These are phyloP conservation scores for Monascus purpureus DNA, from an alignment of 495 filamentous ascomycete genomes.

Conservation along the genomic window DNA sequence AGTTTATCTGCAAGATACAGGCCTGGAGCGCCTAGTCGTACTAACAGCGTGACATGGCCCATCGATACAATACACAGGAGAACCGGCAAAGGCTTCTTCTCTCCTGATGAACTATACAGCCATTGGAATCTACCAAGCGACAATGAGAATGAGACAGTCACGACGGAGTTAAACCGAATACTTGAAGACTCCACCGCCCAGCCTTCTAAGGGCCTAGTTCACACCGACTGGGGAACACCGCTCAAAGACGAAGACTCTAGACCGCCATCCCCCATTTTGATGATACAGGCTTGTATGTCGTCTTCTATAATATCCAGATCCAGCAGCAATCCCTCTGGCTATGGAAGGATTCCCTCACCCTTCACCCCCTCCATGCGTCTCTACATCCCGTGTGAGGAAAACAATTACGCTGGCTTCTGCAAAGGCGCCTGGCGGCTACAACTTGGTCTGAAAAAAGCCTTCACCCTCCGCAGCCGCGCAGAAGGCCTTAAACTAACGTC, in stretches of 20 bases:
- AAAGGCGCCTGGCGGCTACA: slow-evolving; percentile 35
- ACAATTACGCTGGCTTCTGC: slow-evolving; percentile 36
- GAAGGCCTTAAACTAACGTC: slow-evolving; percentile 19
- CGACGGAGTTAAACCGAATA: too few relatives aligned
- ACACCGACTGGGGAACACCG: too few relatives aligned
- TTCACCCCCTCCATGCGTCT: not conserved
- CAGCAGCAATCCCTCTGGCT: too few relatives aligned
- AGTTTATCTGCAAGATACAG: too few relatives aligned
- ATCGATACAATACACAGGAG: too few relatives aligned
- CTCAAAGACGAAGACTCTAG: not conserved
- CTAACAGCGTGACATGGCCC: too few relatives aligned
- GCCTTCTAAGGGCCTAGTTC: too few relatives aligned
- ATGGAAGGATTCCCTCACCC: too few relatives aligned
- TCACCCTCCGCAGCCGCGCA: slow-evolving; percentile 18
- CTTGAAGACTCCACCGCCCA: too few relatives aligned
- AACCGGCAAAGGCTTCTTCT: not conserved
- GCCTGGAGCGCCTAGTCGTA: too few relatives aligned
- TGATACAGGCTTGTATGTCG: not conserved
- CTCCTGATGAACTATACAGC: not conserved
- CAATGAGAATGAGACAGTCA: not conserved
- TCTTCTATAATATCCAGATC: not conserved
- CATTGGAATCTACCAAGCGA: not conserved
- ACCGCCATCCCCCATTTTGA: not conserved
- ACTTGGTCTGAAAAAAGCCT: slow-evolving; percentile 24
- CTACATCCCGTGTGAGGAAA: slow-evolving; percentile 21